Evolutionary conservation across 305 asterid species (phyloP).

Genomic region (Fraxinus albicans): DNA sequence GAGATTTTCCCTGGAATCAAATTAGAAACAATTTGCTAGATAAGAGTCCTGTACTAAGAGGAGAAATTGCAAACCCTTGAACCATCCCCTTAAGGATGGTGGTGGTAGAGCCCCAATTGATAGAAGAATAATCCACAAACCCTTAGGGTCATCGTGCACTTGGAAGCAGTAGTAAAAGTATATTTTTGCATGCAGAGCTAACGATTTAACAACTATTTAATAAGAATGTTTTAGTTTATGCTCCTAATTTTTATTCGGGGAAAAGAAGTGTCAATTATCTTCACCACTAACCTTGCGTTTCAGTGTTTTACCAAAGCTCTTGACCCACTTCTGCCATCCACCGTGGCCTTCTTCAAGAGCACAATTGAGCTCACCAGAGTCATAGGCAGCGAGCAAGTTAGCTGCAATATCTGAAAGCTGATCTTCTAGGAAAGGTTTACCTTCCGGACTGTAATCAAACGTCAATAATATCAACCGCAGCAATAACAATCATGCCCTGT

Average conservation of each 20-base stretch:
- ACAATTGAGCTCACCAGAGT: slow-evolving; percentile 63
- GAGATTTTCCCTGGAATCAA: slow-evolving; percentile 74
- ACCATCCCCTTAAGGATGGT: neutral
- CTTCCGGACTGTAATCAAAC: slow-evolving; percentile 61
- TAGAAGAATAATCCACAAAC: neutral
- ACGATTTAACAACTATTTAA: neutral
- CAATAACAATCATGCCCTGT: neutral
- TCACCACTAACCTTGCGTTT: slow-evolving; percentile 77
- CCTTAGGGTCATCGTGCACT: neutral
- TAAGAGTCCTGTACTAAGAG: neutral
- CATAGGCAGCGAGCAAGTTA: slow-evolving; percentile 69
- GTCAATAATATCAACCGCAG: neutral
- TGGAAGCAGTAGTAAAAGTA: neutral
- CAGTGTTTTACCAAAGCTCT: slow-evolving; percentile 72
- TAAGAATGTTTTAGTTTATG: neutral
- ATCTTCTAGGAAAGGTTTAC: slow-evolving; percentile 65
- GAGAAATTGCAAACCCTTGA: too few relatives aligned
- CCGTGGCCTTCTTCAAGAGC: slow-evolving; percentile 85
- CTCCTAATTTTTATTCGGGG: neutral
- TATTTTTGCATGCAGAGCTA: neutral
- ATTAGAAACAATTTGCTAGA: neutral
- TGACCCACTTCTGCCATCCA: slow-evolving; percentile 93
- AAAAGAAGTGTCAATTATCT: neutral
- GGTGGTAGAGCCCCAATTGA: neutral
- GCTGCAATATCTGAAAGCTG: slow-evolving; percentile 75